phyloP scores from a whole-genome alignment of 768 basidiomycete species.

The Boletus sp. region DNA sequence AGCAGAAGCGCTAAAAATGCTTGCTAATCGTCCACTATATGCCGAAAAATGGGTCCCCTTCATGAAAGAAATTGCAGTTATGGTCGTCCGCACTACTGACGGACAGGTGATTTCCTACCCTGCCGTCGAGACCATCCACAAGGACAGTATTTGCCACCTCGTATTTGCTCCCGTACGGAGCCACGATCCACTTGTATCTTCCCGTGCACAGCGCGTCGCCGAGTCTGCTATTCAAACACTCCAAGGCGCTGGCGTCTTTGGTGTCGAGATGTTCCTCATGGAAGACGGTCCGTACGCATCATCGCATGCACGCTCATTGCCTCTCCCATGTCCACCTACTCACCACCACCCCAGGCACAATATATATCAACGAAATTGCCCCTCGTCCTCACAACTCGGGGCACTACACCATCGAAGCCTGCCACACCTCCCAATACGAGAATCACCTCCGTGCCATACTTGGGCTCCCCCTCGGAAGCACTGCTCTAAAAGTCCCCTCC shows the following conservation, averaged over 20 bases:
- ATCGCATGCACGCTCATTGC: neutral
- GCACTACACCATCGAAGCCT: conserved; percentile 98
- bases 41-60: conserved; percentile 95
- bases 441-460: conserved; percentile 97
- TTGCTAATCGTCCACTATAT: conserved; percentile 75
- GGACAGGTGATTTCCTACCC: conserved; percentile 86
- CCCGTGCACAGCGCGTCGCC: conserved; percentile 68
- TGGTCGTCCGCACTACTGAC: conserved; percentile 81
- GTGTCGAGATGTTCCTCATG: conserved; percentile 97
- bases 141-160: conserved; percentile 89
- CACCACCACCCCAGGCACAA: conserved; percentile 47
- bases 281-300: conserved; percentile 59
- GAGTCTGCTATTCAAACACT: conserved; percentile 78
- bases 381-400: conserved; percentile 98
- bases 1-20: conserved; percentile 47
- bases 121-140: conserved; percentile 92
- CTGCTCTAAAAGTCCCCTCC: conserved; percentile 81
- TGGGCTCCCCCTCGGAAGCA: conserved; percentile 84
- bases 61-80: conserved; percentile 87
- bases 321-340: neutral
- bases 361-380: conserved; percentile 95
- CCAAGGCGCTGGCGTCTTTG: conserved; percentile 90
- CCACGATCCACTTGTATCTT: conserved; percentile 50
- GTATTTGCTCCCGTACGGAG: conserved; percentile 85
- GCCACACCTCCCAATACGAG: conserved; percentile 94